phyloP scores from a whole-genome alignment of 2,329 filamentous ascomycete genomes.

The Fusarium sp. region DNA sequence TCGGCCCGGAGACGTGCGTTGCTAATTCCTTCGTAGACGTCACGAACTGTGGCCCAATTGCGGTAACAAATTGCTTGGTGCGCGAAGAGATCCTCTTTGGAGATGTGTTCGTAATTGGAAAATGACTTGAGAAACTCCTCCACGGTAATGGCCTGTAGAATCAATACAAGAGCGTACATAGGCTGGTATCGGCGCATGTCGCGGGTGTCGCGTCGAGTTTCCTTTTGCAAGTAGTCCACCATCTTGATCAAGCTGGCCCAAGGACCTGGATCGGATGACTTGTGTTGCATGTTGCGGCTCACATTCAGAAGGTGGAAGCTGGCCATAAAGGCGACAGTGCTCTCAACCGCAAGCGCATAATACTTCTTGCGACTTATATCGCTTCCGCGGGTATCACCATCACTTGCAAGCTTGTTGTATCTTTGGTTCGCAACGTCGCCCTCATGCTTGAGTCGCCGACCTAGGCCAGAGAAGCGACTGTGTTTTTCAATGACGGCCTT shows the following conservation, averaged over 20 bases:
- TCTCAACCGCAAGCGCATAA: conserved; percentile 60
- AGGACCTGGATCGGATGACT: conserved; percentile 54
- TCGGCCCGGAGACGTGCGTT: conserved; percentile 48
- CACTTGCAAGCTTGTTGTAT: conserved; percentile 40
- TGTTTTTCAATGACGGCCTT: conserved; percentile 53
- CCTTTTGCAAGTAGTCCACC: conserved; percentile 55
- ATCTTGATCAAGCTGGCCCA: conserved; percentile 62
- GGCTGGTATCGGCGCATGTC: conserved; percentile 53
- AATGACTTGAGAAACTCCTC: conserved; percentile 60
- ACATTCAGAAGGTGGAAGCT: conserved; percentile 64
- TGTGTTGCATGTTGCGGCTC: conserved; percentile 58
- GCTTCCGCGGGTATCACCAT: conserved; percentile 44
- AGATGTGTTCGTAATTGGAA: conserved; percentile 40
- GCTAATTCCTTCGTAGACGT: conserved; percentile 49
- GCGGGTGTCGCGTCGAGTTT: conserved; percentile 53
- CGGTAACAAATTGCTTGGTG: conserved; percentile 46
- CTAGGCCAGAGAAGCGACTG: conserved; percentile 55
- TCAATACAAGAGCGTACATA: conserved; percentile 56
- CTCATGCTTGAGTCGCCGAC: conserved; percentile 65
- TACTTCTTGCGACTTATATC: conserved; percentile 56
- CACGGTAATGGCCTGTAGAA: conserved; percentile 59
- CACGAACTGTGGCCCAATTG: conserved; percentile 49
- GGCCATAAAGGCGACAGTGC: conserved; percentile 65
- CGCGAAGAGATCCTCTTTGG: conserved; percentile 39
- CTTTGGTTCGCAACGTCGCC: conserved; percentile 59